Base-by-base conservation (phyloP, 805 yeast species). In the Cyberlindnera euphorbiae region DNA sequence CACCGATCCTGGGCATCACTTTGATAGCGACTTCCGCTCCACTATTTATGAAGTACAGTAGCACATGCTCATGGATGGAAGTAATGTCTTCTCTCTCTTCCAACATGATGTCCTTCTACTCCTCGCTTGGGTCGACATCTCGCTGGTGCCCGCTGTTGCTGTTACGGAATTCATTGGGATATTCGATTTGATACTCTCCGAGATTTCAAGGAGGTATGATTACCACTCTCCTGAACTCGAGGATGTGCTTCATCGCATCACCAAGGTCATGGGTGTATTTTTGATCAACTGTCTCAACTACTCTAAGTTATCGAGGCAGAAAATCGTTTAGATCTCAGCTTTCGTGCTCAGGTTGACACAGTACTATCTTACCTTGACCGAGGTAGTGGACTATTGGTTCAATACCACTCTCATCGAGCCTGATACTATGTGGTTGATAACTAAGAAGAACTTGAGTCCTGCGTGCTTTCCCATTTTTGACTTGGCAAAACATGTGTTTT, bases 401-500 rank as follows among this genome's bases (percentile, higher is more conserved):
- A 28, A 32, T 4, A 10, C 8, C 2, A 30, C 36, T 3, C 15
- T 35, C 9, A 28, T 18, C 7, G 48, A 47, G 3, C 49, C 54
- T 8, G 56, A 50, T 17, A 30, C 40, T 6, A 23, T 32, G 32
- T 39, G 17, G 5, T 14, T 38, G 23, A 15, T 53, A 2, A 11
- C 33, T 10, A 18, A 25, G 15, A 46, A 33, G 14, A 28, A 25
- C 3, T 36, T 46, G 4, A 16, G 23, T 6, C 12, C 17, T 1
- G 25, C 18, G 14, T 37, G 44, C 6, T 52, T 55, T 22, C 60
- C 60, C 1, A 33, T 53, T 0, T 56, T 38, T 37, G 59, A 55
- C 15, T 26, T 56, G 12, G 24, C 50, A 1, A 45, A 39, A 27
- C 48, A 44, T 15, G 47, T 54, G 26, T 30, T 57, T 11, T 45